phyloP scores from a whole-genome alignment of 768 basidiomycete genomes.

The Amanita subjunquillea region DNA sequence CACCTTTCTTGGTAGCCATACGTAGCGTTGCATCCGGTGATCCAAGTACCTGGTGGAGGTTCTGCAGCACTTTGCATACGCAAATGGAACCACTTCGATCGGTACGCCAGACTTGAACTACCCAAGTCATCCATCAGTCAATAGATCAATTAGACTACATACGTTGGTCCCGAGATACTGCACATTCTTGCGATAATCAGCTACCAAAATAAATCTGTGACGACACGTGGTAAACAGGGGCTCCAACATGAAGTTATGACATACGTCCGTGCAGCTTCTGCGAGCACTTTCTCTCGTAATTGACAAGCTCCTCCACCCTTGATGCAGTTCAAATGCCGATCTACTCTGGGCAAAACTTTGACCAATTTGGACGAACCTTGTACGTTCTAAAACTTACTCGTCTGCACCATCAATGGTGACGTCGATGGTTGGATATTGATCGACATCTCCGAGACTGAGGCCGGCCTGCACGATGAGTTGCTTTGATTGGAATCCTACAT shows the following conservation, averaged over 20 bases:
- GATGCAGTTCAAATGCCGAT: conserved; percentile 79
- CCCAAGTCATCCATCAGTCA: not conserved
- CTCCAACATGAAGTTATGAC: conserved; percentile 14
- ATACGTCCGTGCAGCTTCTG: conserved; percentile 86
- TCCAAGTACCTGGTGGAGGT: conserved; percentile 47
- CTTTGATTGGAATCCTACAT: conserved; percentile 84
- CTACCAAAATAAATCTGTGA: conserved; percentile 76
- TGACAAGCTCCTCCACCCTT: conserved; percentile 98
- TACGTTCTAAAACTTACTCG: conserved; percentile 47
- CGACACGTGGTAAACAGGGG: not conserved
- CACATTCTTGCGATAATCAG: conserved; percentile 93
- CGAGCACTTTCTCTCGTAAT: conserved; percentile 92
- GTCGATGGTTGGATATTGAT: conserved; percentile 82
- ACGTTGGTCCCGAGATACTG: conserved; percentile 74
- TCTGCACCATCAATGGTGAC: conserved; percentile 98
- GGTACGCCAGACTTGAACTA: conserved; percentile 87
- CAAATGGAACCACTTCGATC: conserved; percentile 94
- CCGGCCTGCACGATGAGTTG: conserved; percentile 81
- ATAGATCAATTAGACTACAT: conserved; percentile 17
- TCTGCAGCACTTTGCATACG: conserved; percentile 80
- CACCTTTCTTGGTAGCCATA: conserved; percentile 82
- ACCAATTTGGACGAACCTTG: not conserved
- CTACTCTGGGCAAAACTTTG: conserved; percentile 47
- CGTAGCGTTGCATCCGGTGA: conserved; percentile 70
- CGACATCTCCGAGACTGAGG: conserved; percentile 77